Evolutionary conservation across 352 stramenopile species (phyloP).

Genomic region (Phytophthora macrochlamydospora): DNA sequence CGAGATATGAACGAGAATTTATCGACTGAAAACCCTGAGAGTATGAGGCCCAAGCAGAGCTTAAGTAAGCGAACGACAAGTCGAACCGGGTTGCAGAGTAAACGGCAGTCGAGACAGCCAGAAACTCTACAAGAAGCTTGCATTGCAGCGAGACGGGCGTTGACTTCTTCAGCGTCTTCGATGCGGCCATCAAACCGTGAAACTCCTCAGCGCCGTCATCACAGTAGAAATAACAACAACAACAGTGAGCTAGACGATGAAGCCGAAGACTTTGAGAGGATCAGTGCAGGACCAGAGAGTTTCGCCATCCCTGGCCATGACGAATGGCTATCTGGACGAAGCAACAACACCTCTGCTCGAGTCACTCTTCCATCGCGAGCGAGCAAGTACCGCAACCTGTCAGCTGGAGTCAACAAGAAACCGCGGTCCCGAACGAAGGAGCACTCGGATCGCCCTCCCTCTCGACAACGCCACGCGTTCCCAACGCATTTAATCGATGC

Average conservation of each 20-base stretch:
- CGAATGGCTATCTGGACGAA: slow-evolving; percentile 11
- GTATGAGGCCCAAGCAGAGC: too few relatives aligned
- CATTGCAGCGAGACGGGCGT: slow-evolving; percentile 9
- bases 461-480: slow-evolving; percentile 76
- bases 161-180: slow-evolving; percentile 56
- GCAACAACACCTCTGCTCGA: slow-evolving; percentile 6
- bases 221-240: slow-evolving; percentile 9
- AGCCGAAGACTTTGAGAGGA: slow-evolving; percentile 4
- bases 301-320: slow-evolving; percentile 7
- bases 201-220: background rate
- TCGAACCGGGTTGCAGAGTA: background rate
- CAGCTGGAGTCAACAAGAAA: slow-evolving; percentile 30
- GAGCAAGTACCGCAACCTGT: slow-evolving; percentile 36
- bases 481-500: slow-evolving; percentile 75
- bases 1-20: slow-evolving; percentile 1
- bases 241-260: slow-evolving; percentile 22
- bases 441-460: slow-evolving; percentile 57
- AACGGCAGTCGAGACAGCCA: slow-evolving; percentile 3
- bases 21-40: background rate
- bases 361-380: slow-evolving; percentile 26
- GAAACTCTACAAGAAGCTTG: slow-evolving; percentile 2
- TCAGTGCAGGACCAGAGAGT: slow-evolving; percentile 6
- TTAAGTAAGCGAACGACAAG: too few relatives aligned
- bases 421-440: slow-evolving; percentile 11
- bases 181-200: slow-evolving; percentile 46